Conservation (phyloP, 2,329 filamentous ascomycete genomes). For the Shiraia sp. region DNA sequence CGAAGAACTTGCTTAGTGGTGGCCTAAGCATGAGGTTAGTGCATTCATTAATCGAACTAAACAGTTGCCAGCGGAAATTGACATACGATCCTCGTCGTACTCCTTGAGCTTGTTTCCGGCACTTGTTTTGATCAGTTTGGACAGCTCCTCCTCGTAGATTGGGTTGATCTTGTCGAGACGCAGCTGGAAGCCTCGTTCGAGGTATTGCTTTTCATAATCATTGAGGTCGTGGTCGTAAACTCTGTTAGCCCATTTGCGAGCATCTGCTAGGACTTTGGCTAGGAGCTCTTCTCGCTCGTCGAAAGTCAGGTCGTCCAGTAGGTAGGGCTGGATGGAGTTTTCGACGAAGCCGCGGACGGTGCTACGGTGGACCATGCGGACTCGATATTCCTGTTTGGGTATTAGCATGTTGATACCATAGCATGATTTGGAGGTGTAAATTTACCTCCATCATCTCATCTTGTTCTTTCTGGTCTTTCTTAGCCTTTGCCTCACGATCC, state of each 20-base stretch:
- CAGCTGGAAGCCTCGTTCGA: slow-evolving; percentile 15
- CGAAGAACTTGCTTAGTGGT: too few relatives aligned
- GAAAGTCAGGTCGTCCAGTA: slow-evolving; percentile 3
- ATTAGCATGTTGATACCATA: too few relatives aligned
- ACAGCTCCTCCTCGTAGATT: slow-evolving; percentile 9
- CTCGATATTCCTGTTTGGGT: too few relatives aligned
- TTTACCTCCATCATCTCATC: not conserved
- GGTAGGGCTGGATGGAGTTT: not conserved
- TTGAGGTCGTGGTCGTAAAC: slow-evolving; percentile 5
- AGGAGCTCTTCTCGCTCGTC: slow-evolving; percentile 19
- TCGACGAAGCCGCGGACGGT: not conserved
- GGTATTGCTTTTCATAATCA: not conserved
- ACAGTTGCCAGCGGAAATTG: too few relatives aligned
- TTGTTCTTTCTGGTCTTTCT: not conserved
- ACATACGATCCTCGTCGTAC: slow-evolving; percentile 6
- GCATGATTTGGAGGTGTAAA: too few relatives aligned
- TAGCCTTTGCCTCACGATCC: not conserved
- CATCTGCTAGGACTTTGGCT: slow-evolving; percentile 10
- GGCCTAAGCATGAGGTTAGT: too few relatives aligned
- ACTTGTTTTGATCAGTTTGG: slow-evolving; percentile 3
- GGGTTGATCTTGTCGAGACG: slow-evolving; percentile 15
- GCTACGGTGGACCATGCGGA: not conserved
- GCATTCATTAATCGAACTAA: too few relatives aligned
- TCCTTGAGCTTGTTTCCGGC: slow-evolving; percentile 4
- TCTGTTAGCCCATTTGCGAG: slow-evolving; percentile 14